phyloP scores from a whole-genome alignment of 768 basidiomycete genomes.

The Hysterangium stoloniferum region DNA sequence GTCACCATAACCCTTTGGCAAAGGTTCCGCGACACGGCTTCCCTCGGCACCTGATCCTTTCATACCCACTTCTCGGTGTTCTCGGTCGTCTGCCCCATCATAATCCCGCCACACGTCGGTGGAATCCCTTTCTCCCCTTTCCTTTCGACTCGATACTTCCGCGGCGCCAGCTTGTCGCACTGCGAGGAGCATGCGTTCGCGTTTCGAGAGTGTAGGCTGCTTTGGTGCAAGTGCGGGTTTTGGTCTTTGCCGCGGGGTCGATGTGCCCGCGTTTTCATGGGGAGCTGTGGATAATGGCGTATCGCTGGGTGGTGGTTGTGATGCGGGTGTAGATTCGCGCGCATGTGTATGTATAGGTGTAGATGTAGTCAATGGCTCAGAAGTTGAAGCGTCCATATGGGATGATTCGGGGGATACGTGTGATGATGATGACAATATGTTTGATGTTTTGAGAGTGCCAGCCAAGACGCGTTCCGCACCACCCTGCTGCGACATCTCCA shows the following conservation, averaged over 20 bases:
- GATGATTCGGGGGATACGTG: not conserved
- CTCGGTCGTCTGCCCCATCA: too few relatives aligned
- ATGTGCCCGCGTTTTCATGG: not conserved
- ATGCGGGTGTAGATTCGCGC: not conserved
- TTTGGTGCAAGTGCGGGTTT: not conserved
- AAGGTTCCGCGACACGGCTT: too few relatives aligned
- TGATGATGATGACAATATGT: not conserved
- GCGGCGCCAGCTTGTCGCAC: not conserved
- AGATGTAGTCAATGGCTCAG: not conserved
- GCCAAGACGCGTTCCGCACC: too few relatives aligned
- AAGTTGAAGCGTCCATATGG: not conserved
- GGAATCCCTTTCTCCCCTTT: too few relatives aligned
- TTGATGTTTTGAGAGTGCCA: too few relatives aligned
- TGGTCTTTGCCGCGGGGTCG: not conserved
- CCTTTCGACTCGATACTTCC: too few relatives aligned
- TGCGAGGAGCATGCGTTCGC: conserved; percentile 1
- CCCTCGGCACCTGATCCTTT: too few relatives aligned
- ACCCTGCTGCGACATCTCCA: too few relatives aligned
- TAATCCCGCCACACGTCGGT: too few relatives aligned
- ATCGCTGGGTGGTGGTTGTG: too few relatives aligned
- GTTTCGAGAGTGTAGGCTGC: not conserved
- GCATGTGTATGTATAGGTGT: not conserved
- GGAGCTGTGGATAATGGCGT: not conserved
- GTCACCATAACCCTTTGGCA: too few relatives aligned
- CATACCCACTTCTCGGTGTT: too few relatives aligned